Base-by-base conservation (phyloP, 257 asterid species). In the Phtheirospermum japonicum region DNA sequence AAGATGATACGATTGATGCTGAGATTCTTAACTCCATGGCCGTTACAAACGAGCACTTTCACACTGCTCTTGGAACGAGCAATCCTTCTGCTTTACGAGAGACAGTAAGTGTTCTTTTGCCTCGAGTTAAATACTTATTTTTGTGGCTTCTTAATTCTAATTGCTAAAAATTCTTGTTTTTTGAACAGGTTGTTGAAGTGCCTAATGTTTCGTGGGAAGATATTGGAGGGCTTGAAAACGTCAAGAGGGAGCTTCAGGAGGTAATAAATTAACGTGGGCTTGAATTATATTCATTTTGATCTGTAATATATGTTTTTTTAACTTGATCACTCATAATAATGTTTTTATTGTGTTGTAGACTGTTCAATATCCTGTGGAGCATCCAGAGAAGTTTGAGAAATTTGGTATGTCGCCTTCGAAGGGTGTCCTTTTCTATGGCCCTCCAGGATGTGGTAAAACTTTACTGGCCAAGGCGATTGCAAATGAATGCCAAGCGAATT, bases 331-430 rank as follows among this genome's bases (percentile, higher is more conserved):
- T 48, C 54, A 8, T 34, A 9, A 39, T 65, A 51, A 64, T 49
- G 20, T 54, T 51, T 18, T 59, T 60, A 13, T 62, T 58, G 34
- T 75, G 63, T 49, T 66, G 61, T 62, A 83, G 89, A 80, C 84
- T n/a, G 84, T 82, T 32, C 89, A 79, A 73, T 82, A 82, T 69
- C 89, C 86, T 0, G 82, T 82, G 76, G 89, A 82, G 30, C 89
- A 82, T 62, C 84, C 89, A 39, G 88, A 82, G 68, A 79, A 79
- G 67, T 82, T 82, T 14, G 88, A 82, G 83, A 82, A 82, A 70
- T 82, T 79, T 50, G 88, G 88, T 8, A 82, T 76, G 83, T 82
- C 88, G n/a, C 85, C 88, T 57, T 82, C 88, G 14, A 82, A 79
- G 78, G 88, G 88, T 63, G 85, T 82, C 37, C 82, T 82, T 39